These are phyloP conservation scores for Parietaria judaica DNA, from an alignment of 306 rosid genomes.

Conservation along the genomic window DNA sequence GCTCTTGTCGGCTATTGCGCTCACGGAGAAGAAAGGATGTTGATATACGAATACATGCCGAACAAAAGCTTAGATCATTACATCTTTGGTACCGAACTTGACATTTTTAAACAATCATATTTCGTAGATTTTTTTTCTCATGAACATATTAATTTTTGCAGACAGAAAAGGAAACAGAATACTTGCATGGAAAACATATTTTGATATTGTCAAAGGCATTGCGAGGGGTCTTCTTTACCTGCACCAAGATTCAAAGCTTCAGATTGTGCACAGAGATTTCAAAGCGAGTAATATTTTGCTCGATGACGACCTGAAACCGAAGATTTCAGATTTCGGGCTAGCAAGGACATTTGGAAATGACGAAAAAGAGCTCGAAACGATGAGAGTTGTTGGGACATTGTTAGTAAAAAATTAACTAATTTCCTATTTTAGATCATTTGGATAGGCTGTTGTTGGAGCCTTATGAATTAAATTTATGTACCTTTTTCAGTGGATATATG, in stretches of 20 bases:
- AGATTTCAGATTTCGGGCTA: slow-evolving; percentile 17
- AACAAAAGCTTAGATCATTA: slow-evolving; percentile 14
- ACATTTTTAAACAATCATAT: background rate
- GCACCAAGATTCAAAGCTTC: slow-evolving; percentile 13
- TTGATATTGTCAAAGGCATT: slow-evolving; percentile 13
- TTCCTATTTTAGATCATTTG: background rate
- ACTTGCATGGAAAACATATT: slow-evolving; percentile 1
- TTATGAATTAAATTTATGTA: background rate
- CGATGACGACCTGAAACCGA: slow-evolving; percentile 9
- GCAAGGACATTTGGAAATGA: slow-evolving; percentile 12
- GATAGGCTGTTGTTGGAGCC: background rate
- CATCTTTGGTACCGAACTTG: slow-evolving; percentile 20
- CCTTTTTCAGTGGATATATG: background rate
- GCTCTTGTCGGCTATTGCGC: background rate
- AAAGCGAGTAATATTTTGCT: slow-evolving; percentile 17
- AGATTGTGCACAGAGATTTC: slow-evolving; percentile 19
- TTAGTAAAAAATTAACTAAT: background rate
- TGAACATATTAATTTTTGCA: background rate
- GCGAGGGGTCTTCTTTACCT: slow-evolving; percentile 14
- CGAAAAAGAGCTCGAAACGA: slow-evolving; percentile 10
- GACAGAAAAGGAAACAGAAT: background rate
- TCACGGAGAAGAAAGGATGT: background rate
- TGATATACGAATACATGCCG: too few relatives aligned
- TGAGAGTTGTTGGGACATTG: slow-evolving; percentile 13
- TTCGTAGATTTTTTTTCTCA: background rate